These are phyloP conservation scores for Echium plantagineum DNA, from an alignment of 257 asterid species.

Conservation along the genomic window DNA sequence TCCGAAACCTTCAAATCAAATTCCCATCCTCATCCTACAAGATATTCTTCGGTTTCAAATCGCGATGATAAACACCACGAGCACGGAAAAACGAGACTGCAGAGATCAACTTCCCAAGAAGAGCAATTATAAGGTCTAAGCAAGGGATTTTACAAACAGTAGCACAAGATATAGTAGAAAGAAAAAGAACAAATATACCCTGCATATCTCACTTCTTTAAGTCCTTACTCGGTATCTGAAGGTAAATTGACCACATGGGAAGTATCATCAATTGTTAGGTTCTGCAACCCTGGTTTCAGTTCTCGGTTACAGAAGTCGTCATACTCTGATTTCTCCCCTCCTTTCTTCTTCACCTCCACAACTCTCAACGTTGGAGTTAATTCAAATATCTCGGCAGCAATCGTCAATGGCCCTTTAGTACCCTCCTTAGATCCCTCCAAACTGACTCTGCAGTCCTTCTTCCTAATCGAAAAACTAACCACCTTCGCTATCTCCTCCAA, in stretches of 20 bases:
- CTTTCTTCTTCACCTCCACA: slow-evolving; percentile 82
- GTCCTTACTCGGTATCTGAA: slow-evolving; percentile 44
- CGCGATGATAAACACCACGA: too few species aligned
- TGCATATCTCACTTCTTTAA: slow-evolving; percentile 23
- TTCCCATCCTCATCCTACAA: too few species aligned
- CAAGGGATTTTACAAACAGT: slow-evolving; percentile 9
- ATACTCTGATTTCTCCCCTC: slow-evolving; percentile 63
- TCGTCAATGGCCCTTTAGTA: slow-evolving; percentile 80
- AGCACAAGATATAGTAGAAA: slow-evolving; percentile 10
- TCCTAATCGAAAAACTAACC: slow-evolving; percentile 81
- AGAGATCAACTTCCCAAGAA: slow-evolving; percentile 24
- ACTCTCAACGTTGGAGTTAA: slow-evolving; percentile 78
- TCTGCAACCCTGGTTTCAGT: slow-evolving; percentile 59
- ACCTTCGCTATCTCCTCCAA: slow-evolving; percentile 86
- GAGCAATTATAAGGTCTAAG: slow-evolving; percentile 10
- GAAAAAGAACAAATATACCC: slow-evolving; percentile 10
- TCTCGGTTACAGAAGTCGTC: slow-evolving; percentile 68
- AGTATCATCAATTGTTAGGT: slow-evolving; percentile 28
- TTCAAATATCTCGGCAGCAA: slow-evolving; percentile 90
- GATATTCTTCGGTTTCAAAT: too few species aligned
- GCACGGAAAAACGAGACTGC: too few species aligned
- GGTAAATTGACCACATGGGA: slow-evolving; percentile 29
- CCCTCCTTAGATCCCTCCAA: slow-evolving; percentile 79
- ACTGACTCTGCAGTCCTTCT: slow-evolving; percentile 77
- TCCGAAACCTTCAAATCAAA: too few species aligned